These are phyloP conservation scores for Omphalotus olearius DNA, from an alignment of 1,284 basidiomycete genomes.

Conservation along the genomic window DNA sequence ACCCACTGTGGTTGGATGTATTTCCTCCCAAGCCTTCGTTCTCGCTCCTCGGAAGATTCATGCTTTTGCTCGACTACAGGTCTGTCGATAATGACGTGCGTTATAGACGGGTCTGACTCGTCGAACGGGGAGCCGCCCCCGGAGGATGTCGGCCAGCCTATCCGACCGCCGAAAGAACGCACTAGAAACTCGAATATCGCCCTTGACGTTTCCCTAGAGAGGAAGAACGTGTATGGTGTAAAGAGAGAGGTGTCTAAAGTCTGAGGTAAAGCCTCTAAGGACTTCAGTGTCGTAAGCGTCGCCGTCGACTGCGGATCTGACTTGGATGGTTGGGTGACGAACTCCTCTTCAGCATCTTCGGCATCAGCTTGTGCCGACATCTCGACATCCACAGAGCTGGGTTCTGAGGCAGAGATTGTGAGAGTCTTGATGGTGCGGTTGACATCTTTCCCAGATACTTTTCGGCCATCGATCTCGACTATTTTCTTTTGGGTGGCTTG, in stretches of 20 bases:
- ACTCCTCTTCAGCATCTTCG: slow-evolving; percentile 64
- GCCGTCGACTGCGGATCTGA: slow-evolving; percentile 48
- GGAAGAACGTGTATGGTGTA: slow-evolving; percentile 86
- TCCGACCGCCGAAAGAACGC: slow-evolving; percentile 85
- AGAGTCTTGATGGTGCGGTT: slow-evolving; percentile 72
- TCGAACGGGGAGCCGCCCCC: slow-evolving; percentile 81
- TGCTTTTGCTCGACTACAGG: slow-evolving; percentile 52
- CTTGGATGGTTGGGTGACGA: slow-evolving; percentile 63
- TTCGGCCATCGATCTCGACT: slow-evolving; percentile 52
- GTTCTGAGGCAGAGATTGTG: slow-evolving; percentile 27
- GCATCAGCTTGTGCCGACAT: slow-evolving; percentile 30
- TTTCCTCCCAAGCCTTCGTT: slow-evolving; percentile 68
- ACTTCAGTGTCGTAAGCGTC: slow-evolving; percentile 75
- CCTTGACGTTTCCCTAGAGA: slow-evolving; percentile 92
- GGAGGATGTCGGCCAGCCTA: slow-evolving; percentile 86
- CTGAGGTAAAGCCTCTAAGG: slow-evolving; percentile 58
- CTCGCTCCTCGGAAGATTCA: slow-evolving; percentile 58
- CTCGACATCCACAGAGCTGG: slow-evolving; percentile 33
- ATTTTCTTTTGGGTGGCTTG: slow-evolving; percentile 34
- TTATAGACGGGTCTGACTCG: slow-evolving; percentile 78
- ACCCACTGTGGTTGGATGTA: slow-evolving; percentile 99
- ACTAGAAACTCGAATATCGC: slow-evolving; percentile 95
- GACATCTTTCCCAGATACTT: slow-evolving; percentile 65
- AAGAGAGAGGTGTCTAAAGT: slow-evolving; percentile 65
- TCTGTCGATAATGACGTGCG: slow-evolving; percentile 95